Evolutionary conservation across 1,139 yeast species (phyloP).

Genomic region (Petasospora fabianii): DNA sequence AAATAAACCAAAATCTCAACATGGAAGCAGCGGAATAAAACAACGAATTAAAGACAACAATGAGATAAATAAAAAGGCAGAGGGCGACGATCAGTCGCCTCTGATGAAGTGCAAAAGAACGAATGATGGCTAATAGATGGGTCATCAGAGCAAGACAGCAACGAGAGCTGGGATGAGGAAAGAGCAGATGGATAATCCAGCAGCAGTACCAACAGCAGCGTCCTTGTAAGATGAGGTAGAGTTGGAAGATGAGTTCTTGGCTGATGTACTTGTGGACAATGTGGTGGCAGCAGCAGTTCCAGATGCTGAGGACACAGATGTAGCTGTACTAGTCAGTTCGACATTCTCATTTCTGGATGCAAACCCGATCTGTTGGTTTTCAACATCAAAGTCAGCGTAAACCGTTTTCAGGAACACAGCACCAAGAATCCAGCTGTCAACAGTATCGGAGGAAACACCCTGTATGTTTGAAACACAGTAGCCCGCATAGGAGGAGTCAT

Average conservation of each 20-base stretch:
- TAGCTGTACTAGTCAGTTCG: constrained; percentile 21
- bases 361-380: constrained; percentile 47
- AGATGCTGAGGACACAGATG: constrained; percentile 6
- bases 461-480: constrained; percentile 67
- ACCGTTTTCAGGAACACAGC: constrained; percentile 55
- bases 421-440: constrained; percentile 48
- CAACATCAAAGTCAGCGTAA: constrained; percentile 59
- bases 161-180: constrained; percentile 8
- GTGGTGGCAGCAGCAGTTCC: constrained; percentile 1
- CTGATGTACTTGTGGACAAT: neutral
- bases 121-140: no score
- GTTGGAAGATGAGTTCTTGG: constrained; percentile 3
- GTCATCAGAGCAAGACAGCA: constrained; percentile 4
- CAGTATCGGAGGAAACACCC: constrained; percentile 40
- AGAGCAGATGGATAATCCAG: constrained; percentile 6
- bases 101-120: neutral
- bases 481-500: constrained; percentile 36
- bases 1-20: no score
- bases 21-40: no score
- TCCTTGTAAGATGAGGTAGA: constrained; percentile 6
- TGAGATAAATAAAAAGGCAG: neutral
- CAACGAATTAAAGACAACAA: no score
- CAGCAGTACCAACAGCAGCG: constrained; percentile 4
- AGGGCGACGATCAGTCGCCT: no score
- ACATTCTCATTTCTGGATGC: constrained; percentile 34